A percentile compares a stretch with the other conserved stretches of the same genome.
These are phyloP conservation scores for Phialophora chinensis DNA, from an alignment of 2,329 filamentous ascomycete species.

Conservation along the genomic window DNA sequence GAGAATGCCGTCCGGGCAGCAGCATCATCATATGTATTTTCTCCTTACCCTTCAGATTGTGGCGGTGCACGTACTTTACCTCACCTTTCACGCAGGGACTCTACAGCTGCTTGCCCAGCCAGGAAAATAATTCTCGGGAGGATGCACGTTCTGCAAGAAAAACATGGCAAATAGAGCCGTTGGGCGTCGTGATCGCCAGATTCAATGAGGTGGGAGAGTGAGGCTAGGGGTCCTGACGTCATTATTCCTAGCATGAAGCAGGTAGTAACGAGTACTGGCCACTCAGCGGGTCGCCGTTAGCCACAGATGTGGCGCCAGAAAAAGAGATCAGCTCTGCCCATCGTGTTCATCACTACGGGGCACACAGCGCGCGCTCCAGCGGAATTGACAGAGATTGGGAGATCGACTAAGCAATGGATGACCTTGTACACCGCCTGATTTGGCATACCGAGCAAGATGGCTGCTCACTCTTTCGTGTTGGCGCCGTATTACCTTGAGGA, in stretches of 20 bases:
- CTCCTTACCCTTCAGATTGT: not conserved
- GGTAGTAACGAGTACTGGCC: not conserved
- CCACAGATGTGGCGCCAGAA: constrained; percentile 4
- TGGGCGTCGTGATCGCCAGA: constrained; percentile 6
- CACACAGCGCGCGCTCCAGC: too few relatives aligned
- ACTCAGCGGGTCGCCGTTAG: not conserved
- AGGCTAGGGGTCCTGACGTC: not conserved
- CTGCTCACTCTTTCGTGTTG: not conserved
- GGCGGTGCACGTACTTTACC: constrained; percentile 5
- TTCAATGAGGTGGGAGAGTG: not conserved
- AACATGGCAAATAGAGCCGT: constrained; percentile 12
- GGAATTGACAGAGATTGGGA: not conserved
- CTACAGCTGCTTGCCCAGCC: constrained; percentile 5
- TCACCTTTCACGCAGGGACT: constrained; percentile 11
- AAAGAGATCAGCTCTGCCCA: not conserved
- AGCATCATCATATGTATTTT: constrained; percentile 14
- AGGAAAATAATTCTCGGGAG: not conserved
- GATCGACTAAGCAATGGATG: not conserved
- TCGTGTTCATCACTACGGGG: too few relatives aligned
- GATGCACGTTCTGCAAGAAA: constrained; percentile 16
- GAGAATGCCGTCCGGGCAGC: not conserved
- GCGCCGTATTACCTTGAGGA: not conserved
- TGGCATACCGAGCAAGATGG: not conserved
- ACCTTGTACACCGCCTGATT: not conserved
- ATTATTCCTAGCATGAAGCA: not conserved